These are phyloP conservation scores for Vanrija sp. DNA, from an alignment of 1,284 basidiomycete species.

Conservation along the genomic window DNA sequence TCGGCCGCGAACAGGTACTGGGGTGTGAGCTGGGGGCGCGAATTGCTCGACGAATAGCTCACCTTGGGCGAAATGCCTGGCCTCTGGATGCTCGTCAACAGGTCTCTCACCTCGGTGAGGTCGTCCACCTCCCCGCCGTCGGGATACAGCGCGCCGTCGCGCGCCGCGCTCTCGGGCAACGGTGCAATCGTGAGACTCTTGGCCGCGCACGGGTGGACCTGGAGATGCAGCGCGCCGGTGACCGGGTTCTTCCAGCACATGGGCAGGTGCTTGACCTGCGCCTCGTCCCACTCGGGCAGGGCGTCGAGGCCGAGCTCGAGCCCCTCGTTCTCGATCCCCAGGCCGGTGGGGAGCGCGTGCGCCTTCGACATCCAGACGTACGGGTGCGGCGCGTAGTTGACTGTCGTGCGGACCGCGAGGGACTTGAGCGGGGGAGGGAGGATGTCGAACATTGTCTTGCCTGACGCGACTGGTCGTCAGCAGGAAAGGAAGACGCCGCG, in stretches of 20 bases:
- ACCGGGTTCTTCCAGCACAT: slow-evolving; percentile 80
- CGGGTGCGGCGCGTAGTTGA: slow-evolving; percentile 69
- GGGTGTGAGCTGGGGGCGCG: too few species aligned
- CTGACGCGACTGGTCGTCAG: slow-evolving; percentile 53
- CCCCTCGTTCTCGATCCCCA: slow-evolving; percentile 73
- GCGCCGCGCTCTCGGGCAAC: slow-evolving; percentile 57
- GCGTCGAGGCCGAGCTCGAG: slow-evolving; percentile 62
- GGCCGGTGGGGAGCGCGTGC: slow-evolving; percentile 64
- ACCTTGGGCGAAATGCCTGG: slow-evolving; percentile 68
- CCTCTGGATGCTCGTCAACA: slow-evolving; percentile 73
- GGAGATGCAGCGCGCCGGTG: slow-evolving; percentile 68
- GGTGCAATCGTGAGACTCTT: slow-evolving; percentile 60
- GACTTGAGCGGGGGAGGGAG: slow-evolving; percentile 71
- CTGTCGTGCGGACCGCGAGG: slow-evolving; percentile 69
- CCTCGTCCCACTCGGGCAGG: slow-evolving; percentile 69
- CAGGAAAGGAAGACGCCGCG: background rate
- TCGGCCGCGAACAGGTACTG: slow-evolving; percentile 52
- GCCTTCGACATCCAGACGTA: slow-evolving; percentile 83
- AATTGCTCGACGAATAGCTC: background rate
- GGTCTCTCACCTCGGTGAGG: slow-evolving; percentile 63
- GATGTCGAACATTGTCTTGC: slow-evolving; percentile 79
- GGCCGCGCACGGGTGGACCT: slow-evolving; percentile 68
- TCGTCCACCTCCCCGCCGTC: slow-evolving; percentile 69
- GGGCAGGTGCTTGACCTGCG: slow-evolving; percentile 65
- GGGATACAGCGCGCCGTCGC: slow-evolving; percentile 57